Conservation (phyloP, 805 yeast genomes). For the Wickerhamiella musiphila region DNA sequence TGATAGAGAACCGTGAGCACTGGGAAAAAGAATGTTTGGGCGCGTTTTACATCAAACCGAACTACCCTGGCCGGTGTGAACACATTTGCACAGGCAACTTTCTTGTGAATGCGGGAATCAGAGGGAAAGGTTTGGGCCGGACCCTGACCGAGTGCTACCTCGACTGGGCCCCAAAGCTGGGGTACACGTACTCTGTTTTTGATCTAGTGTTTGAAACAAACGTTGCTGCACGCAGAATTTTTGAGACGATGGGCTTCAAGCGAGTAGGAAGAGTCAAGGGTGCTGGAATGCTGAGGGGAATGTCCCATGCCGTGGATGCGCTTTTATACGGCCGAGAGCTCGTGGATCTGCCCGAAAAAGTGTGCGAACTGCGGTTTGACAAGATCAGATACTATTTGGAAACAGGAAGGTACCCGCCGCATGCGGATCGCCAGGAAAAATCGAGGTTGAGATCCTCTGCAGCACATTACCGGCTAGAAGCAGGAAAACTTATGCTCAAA, state of each 20-base stretch:
- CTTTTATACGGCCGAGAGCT: slow-evolving; percentile 70
- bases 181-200: slow-evolving; percentile 70
- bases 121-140: slow-evolving; percentile 83
- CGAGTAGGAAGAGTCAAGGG: slow-evolving; percentile 64
- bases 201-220: slow-evolving; percentile 82
- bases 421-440: slow-evolving; percentile 67
- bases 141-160: slow-evolving; percentile 68
- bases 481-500: slow-evolving; percentile 58
- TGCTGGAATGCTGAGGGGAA: slow-evolving; percentile 80
- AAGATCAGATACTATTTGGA: slow-evolving; percentile 60
- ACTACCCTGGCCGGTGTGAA: slow-evolving; percentile 82
- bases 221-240: slow-evolving; percentile 59
- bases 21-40: slow-evolving; percentile 94
- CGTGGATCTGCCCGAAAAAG: slow-evolving; percentile 1
- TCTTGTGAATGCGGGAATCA: slow-evolving; percentile 78
- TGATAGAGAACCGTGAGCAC: slow-evolving; percentile 30
- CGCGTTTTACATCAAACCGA: slow-evolving; percentile 66
- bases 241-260: slow-evolving; percentile 61
- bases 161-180: slow-evolving; percentile 82
- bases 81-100: slow-evolving; percentile 86
- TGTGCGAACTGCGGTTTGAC: slow-evolving; percentile 39
- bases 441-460: slow-evolving; percentile 69
- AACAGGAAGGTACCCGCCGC: slow-evolving; percentile 74
- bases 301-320: slow-evolving; percentile 73
- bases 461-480: slow-evolving; percentile 51